Evolutionary conservation across 805 yeast species (phyloP), one percentile per base, ranked within the genome.

Genomic region (Zygosaccharomyces kombuchaensis): DNA sequence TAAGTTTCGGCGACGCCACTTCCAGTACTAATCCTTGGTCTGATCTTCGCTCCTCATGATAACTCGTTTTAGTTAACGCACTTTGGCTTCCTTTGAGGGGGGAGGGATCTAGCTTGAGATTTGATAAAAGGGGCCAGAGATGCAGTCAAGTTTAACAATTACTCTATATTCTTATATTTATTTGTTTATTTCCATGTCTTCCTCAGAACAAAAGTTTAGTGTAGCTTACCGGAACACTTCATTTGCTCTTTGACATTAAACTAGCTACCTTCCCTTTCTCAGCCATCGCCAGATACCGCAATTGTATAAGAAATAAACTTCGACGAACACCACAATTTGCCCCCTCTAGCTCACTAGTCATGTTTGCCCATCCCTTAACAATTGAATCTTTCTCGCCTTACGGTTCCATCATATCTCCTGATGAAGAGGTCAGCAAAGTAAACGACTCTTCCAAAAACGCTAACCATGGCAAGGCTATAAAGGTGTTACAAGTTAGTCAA

Each of bases 381-480:
- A 89, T 89, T 0, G 79, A 74, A 29, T 60, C 74, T 1, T 89
- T 87, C 58, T 75, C 76, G 0, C 72, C 73, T 2, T 89, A 73
- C 61, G 97, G 97, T 1, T 79, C 84, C 0, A 81, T 87, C 9
- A 78, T 89, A 36, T 84, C 93, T 21, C 86, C 95, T 2, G 78
- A 77, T 48, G 85, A 87, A 55, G 95, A 87, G 64, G 70, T 86
- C 22, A 32, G 36, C 2, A 45, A 37, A 19, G 46, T 48, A 12
- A 46, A 44, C 27, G 59, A 65, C 31, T 59, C 74, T 1, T 68
- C 73, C 41, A 59, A 63, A 30, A 62, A 73, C 23, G 96, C 96
- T 4, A 91, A 90, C 66, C 89, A 90, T 59, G 97, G 97, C n/a
- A 90, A 97, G 1, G 97, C 97, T 1, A 70, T 77, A 4, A 90